Conservation (phyloP, 371 early-diverging fungal genomes). For the Synchytrium microbalum region DNA sequence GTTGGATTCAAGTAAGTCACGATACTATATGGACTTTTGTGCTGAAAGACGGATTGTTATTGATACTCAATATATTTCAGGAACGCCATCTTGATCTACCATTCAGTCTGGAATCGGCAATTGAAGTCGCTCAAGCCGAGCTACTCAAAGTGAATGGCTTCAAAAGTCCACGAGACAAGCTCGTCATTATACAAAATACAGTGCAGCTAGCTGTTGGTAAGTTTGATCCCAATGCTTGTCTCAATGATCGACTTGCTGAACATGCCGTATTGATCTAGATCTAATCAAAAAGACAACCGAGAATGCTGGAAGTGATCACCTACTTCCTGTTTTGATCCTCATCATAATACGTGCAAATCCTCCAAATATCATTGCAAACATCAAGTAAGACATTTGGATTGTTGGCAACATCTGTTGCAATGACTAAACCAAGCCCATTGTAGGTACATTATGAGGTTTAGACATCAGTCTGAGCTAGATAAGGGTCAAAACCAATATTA, state of each 20-base stretch:
- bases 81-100: conserved; percentile 41
- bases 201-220: conserved; percentile 35
- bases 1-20: conserved; percentile 27
- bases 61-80: conserved; percentile 8
- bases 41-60: not conserved
- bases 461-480: conserved; percentile 33
- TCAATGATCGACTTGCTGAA: not conserved
- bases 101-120: conserved; percentile 21
- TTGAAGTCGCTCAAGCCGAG: conserved; percentile 37
- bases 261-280: conserved; percentile 12
- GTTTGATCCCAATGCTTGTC: not conserved
- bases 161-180: conserved; percentile 40
- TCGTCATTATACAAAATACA: conserved; percentile 35
- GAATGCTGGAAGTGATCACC: conserved; percentile 31
- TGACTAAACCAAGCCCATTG: not conserved
- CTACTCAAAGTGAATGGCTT: conserved; percentile 33
- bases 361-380: conserved; percentile 38
- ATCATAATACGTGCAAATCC: conserved; percentile 34
- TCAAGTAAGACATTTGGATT: conserved; percentile 27
- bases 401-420: not conserved
- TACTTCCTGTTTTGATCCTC: conserved; percentile 38
- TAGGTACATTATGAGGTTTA: conserved; percentile 38
- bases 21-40: not conserved
- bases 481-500: conserved; percentile 37
- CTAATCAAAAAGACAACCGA: conserved; percentile 25